phyloP scores from a whole-genome alignment of 2,329 filamentous ascomycete genomes.

The Thielaviopsis ethacetica region DNA sequence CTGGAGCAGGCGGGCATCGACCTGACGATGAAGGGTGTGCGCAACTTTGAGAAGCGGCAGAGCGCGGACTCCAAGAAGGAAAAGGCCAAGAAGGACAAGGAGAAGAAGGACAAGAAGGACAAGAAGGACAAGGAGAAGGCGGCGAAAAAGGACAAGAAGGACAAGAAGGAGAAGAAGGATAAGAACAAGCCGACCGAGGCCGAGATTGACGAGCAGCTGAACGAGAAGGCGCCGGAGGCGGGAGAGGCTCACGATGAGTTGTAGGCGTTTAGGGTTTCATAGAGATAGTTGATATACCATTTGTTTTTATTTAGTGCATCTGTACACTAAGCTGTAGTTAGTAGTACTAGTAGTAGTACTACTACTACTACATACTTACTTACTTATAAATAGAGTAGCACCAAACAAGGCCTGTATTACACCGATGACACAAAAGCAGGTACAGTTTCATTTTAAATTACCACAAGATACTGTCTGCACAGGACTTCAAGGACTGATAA shows the following conservation, averaged over 20 bases:
- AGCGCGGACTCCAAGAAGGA: slow-evolving; percentile 28
- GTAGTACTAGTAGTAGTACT: too few relatives aligned
- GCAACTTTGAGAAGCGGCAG: slow-evolving; percentile 32
- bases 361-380: too few relatives aligned
- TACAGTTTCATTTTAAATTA: not conserved
- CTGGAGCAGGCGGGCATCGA: slow-evolving; percentile 56
- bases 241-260: slow-evolving; percentile 16
- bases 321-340: too few relatives aligned
- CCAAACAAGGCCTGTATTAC: not conserved
- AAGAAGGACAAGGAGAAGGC: slow-evolving; percentile 23
- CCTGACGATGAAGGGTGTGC: slow-evolving; percentile 52
- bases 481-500: too few relatives aligned
- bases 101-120: slow-evolving; percentile 24
- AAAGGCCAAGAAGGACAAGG: slow-evolving; percentile 28
- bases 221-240: slow-evolving; percentile 23
- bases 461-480: too few relatives aligned
- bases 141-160: slow-evolving; percentile 22
- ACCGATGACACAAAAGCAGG: not conserved
- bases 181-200: slow-evolving; percentile 13
- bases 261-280: slow-evolving; percentile 7
- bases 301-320: not conserved
- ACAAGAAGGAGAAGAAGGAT: slow-evolving; percentile 13
- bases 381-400: too few relatives aligned
- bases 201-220: slow-evolving; percentile 29
- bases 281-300: not conserved